These are phyloP conservation scores for Debaryomyces robertsiae DNA, from an alignment of 1,139 yeast species.

Conservation along the genomic window DNA sequence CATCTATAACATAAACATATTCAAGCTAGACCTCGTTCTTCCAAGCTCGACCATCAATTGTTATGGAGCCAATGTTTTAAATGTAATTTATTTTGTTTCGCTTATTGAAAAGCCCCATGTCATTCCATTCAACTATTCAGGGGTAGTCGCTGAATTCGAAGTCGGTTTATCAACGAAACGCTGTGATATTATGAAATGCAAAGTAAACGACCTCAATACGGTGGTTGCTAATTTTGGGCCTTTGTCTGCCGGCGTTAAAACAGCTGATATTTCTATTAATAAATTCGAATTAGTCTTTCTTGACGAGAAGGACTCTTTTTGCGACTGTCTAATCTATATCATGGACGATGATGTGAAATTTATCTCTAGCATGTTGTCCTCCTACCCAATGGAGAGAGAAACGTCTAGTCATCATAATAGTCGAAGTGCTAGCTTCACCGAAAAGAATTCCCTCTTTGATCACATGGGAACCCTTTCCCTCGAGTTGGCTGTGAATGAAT, in stretches of 20 bases:
- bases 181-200: conserved; percentile 12
- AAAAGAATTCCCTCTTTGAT: conserved; percentile 6
- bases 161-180: conserved; percentile 14
- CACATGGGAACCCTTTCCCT: conserved; percentile 17
- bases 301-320: conserved; percentile 16
- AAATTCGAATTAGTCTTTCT: conserved; percentile 16
- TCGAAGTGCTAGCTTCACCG: neutral
- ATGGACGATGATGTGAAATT: conserved; percentile 25
- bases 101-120: conserved; percentile 1
- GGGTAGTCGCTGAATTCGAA: conserved; percentile 12
- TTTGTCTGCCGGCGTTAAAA: conserved; percentile 17
- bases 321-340: conserved; percentile 14
- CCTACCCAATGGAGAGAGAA: neutral
- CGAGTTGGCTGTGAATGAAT: conserved; percentile 23
- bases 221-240: conserved; percentile 21
- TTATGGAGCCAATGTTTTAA: conserved; percentile 11
- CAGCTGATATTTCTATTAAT: conserved; percentile 16
- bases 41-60: conserved; percentile 17
- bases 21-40: conserved; percentile 19
- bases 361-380: conserved; percentile 13
- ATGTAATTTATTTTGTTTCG: conserved; percentile 2
- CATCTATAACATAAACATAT: conserved; percentile 15
- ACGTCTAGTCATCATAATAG: neutral
- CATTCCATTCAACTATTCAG: conserved; percentile 13
- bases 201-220: conserved; percentile 13